These are phyloP conservation scores for Daldinia childiae DNA, from an alignment of 495 filamentous ascomycete species.

Conservation along the genomic window DNA sequence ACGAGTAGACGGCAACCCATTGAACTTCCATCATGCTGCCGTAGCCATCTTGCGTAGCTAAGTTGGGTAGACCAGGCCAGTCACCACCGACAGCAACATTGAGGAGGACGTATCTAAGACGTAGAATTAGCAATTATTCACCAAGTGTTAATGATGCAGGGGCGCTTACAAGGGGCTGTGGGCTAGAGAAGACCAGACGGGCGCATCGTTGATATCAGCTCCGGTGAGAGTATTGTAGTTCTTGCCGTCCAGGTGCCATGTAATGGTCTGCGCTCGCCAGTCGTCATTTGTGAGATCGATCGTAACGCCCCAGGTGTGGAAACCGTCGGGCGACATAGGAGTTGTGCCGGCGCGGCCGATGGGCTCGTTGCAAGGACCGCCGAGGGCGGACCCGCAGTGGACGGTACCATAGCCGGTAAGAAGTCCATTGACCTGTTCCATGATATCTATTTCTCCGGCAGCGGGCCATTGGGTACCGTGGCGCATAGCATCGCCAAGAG, in stretches of 20 bases:
- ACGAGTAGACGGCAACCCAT: conserved; percentile 56
- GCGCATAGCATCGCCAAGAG: conserved; percentile 60
- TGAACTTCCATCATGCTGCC: conserved; percentile 63
- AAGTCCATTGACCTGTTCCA: conserved; percentile 61
- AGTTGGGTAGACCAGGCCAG: conserved; percentile 51
- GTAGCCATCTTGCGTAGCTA: conserved; percentile 53
- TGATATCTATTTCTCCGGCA: conserved; percentile 64
- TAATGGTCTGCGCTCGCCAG: conserved; percentile 57
- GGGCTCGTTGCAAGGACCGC: conserved; percentile 61
- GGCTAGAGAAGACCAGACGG: conserved; percentile 57
- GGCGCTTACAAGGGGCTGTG: conserved; percentile 52
- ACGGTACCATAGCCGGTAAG: conserved; percentile 57
- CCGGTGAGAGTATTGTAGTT: conserved; percentile 53
- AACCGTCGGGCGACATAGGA: conserved; percentile 49
- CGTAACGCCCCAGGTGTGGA: conserved; percentile 58
- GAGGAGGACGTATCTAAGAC: conserved; percentile 52
- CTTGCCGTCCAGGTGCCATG: conserved; percentile 56
- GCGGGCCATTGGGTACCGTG: conserved; percentile 59
- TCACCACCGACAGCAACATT: conserved; percentile 62
- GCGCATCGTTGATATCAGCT: conserved; percentile 52
- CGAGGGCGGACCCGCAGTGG: conserved; percentile 55
- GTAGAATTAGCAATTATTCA: background rate
- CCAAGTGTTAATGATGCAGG: background rate
- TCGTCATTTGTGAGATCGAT: conserved; percentile 55
- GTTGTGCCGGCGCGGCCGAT: conserved; percentile 46